Conservation (phyloP, 73 alveolate genomes). For the Tetrahymena thermophila region DNA sequence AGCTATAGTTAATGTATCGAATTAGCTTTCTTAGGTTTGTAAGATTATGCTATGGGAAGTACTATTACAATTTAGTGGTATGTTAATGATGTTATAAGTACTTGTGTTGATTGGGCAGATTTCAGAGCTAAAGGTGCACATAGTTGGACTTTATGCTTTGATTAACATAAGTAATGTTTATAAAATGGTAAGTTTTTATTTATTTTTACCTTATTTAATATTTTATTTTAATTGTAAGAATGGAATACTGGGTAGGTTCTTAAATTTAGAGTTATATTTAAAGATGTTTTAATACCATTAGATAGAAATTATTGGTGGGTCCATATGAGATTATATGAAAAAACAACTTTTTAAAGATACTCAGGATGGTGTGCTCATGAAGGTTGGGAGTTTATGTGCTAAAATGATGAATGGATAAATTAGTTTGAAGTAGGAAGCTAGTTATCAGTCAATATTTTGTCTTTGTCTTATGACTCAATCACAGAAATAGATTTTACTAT, state of each 20-base stretch:
- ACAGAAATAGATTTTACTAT: not conserved
- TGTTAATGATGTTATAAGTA: not conserved
- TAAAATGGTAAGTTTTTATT: not conserved
- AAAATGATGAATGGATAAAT: not conserved
- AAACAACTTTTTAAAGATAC: not conserved
- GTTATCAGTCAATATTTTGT: not conserved
- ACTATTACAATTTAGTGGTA: not conserved
- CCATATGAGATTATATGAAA: not conserved
- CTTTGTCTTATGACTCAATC: not conserved
- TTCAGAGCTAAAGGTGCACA: not conserved
- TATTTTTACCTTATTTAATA: not conserved
- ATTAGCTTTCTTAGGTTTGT: not conserved
- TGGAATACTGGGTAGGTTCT: not conserved
- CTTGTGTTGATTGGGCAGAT: not conserved
- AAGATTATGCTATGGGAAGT: not conserved
- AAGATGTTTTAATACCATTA: not conserved
- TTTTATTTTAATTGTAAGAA: not conserved
- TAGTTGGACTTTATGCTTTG: not conserved
- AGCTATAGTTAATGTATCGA: not conserved
- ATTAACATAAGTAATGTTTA: not conserved
- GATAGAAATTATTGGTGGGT: constrained; percentile 1
- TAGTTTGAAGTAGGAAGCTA: not conserved
- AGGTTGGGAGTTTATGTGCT: not conserved
- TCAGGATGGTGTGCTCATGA: not conserved
- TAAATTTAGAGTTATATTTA: not conserved